Base-by-base conservation (phyloP, 2,329 filamentous ascomycete genomes). In the Davidsoniella neocaledoniae region DNA sequence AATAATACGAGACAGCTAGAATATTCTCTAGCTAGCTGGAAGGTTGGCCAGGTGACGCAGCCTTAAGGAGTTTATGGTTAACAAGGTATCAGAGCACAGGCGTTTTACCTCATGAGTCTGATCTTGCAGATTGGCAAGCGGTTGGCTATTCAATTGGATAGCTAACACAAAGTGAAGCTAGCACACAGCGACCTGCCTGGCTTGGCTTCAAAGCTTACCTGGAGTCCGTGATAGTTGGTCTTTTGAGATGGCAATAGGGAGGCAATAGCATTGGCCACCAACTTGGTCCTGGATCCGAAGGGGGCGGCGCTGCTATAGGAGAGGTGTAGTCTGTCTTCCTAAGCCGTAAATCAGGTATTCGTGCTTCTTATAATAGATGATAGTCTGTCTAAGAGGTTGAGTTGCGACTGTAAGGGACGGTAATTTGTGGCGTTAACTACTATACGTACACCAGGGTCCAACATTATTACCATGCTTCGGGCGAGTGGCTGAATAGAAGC, bases 341-440 rank as follows among this genome's bases (percentile, higher is more conserved):
- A 37, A 38, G 19, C 37, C 14, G 3, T n/a, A 38, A 46, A 46
- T 39, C 14, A 25, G n/a, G 44, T 33, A 39, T 23, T 38, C 14
- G 9, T 46, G 25, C 23, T 23, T 46, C 10, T 41, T 9, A 46
- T 8, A 37, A 25, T 33, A 9, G 29, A 14, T 36, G n/a, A 14
- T 16, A 33, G 16, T 41, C 37, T 41, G 29, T 40, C 25, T n/a
- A n/a, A 36, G 46, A 48, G 23, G 40, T 42, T 41, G 46, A 48
- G 37, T 29, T 42, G 21, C n/a, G 21, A 19, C 43, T 51, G 37
- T 43, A 46, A 51, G 49, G 49, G 43, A 47, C 44, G 19, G 21
- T 29, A 25, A n/a, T 3, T 29, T 38, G 44, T 46, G 44, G 44
- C 44, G 21, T 6, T 16, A 7, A 6, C 16, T 14, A 29, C 33